These are phyloP conservation scores for Neurospora tetraspora DNA, from an alignment of 495 filamentous ascomycete species.

Conservation along the genomic window DNA sequence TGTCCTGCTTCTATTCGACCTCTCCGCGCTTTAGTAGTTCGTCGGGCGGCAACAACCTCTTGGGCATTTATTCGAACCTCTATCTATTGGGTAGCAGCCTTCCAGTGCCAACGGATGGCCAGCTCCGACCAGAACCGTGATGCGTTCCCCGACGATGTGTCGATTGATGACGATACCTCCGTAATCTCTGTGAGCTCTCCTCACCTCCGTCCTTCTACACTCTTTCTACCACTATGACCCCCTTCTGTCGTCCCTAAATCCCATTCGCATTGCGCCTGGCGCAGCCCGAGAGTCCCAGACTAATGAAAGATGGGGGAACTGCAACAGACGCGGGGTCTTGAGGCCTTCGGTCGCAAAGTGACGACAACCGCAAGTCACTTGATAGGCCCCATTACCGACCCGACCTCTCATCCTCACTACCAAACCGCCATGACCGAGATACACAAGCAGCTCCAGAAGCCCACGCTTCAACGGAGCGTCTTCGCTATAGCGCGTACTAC, in stretches of 20 bases:
- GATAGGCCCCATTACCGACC: conserved; percentile 60
- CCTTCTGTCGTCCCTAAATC: not conserved
- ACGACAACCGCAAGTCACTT: conserved; percentile 87
- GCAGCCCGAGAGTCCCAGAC: not conserved
- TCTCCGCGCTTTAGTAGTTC: not conserved
- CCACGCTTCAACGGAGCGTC: conserved; percentile 74
- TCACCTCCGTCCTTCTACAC: not conserved
- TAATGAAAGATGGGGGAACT: not conserved
- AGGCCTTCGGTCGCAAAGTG: conserved; percentile 91
- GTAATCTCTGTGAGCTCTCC: conserved; percentile 41
- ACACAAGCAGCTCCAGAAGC: conserved; percentile 75
- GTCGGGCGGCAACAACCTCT: not conserved
- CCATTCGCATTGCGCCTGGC: not conserved
- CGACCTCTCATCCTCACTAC: conserved; percentile 54
- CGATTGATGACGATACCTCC: conserved; percentile 36
- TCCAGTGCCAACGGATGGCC: conserved; percentile 37
- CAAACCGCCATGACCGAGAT: conserved; percentile 81
- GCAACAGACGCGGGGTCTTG: conserved; percentile 70
- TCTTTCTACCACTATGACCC: not conserved
- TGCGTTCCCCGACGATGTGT: conserved; percentile 39
- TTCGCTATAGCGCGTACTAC: conserved; percentile 82
- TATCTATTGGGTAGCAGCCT: not conserved
- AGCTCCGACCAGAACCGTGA: conserved; percentile 39
- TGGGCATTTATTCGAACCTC: not conserved
- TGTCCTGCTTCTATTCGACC: not conserved